Conservation (phyloP, 306 rosid species). For the Ochetophila trinervis region DNA sequence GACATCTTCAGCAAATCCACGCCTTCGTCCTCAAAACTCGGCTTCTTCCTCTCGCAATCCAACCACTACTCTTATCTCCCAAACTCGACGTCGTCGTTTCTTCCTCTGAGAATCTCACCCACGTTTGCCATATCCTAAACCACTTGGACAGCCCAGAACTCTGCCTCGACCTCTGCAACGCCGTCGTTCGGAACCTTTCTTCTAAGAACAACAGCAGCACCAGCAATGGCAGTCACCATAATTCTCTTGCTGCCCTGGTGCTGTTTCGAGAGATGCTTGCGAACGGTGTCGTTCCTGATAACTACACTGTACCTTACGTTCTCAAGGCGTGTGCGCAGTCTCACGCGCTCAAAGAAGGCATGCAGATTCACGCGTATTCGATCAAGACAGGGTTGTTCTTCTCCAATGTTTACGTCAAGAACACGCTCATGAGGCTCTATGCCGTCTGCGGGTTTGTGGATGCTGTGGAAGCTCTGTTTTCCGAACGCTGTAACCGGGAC, state of each 20-base stretch:
- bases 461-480: slow-evolving; percentile 27
- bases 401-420: slow-evolving; percentile 34
- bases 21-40: slow-evolving; percentile 28
- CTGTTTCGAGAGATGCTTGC: slow-evolving; percentile 26
- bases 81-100: slow-evolving; percentile 12
- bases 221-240: neutral
- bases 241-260: slow-evolving; percentile 10
- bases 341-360: slow-evolving; percentile 31
- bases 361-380: slow-evolving; percentile 31
- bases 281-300: slow-evolving; percentile 30
- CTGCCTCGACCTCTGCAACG: slow-evolving; percentile 32
- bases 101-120: slow-evolving; percentile 10
- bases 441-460: slow-evolving; percentile 30
- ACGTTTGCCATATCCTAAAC: slow-evolving; percentile 26
- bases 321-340: slow-evolving; percentile 35
- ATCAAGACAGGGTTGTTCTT: slow-evolving; percentile 28
- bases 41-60: slow-evolving; percentile 19
- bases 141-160: slow-evolving; percentile 13
- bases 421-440: slow-evolving; percentile 37
- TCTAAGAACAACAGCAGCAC: neutral
- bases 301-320: slow-evolving; percentile 32
- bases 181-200: slow-evolving; percentile 25
- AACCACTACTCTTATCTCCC: neutral
- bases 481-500: slow-evolving; percentile 27
- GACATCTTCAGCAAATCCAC: slow-evolving; percentile 35